Base-by-base conservation (phyloP, 345 rosid genomes). In the Theobroma cacao region DNA sequence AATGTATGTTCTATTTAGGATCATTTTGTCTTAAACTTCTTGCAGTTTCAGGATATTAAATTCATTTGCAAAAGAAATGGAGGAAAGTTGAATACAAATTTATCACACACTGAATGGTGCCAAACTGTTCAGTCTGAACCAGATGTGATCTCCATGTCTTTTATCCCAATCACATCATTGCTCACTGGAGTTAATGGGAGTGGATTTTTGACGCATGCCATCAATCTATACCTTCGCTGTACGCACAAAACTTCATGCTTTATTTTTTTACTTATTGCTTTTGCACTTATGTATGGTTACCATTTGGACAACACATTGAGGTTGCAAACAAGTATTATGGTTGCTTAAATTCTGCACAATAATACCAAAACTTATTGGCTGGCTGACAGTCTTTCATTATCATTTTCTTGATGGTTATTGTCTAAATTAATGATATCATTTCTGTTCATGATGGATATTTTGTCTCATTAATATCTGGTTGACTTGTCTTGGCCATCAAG, bases 201-300 rank as follows among this genome's bases (percentile, higher is more conserved):
- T 83, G 99, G 99, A 80, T 95, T 91, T 87, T 83, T 93, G 85
- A 92, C 94, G 88, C 99, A 95, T 84, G 98, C 99, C 76, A 95
- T 93, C 80, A 95, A 95, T 87, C 94, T 95, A 38, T 95, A 95
- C 80, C 78, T 95, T 79, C 84, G 98, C 85, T 95, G 99, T 95
- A 82, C 84, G 90, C 80, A 53, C 69, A 41, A 79, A 63, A 75
- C 59, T 63, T 77, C 79, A 38, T 40, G 24, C 30, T 9, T 74
- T 22, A 33, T 36, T n/a, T 10, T 20, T 20, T 55, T 55, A 22
- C 52, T 9, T 38, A 1, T 74, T 58, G 65, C 65, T 34, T 56
- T 74, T 56, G 20, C 11, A 10, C 12, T 31, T 20, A 52, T 72
- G 45, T 53, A 12, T 34, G 48, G 63, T n/a, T 72, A 36, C n/a